Conservation (phyloP, 2,329 filamentous ascomycete genomes). For the Hysterium pulicare region DNA sequence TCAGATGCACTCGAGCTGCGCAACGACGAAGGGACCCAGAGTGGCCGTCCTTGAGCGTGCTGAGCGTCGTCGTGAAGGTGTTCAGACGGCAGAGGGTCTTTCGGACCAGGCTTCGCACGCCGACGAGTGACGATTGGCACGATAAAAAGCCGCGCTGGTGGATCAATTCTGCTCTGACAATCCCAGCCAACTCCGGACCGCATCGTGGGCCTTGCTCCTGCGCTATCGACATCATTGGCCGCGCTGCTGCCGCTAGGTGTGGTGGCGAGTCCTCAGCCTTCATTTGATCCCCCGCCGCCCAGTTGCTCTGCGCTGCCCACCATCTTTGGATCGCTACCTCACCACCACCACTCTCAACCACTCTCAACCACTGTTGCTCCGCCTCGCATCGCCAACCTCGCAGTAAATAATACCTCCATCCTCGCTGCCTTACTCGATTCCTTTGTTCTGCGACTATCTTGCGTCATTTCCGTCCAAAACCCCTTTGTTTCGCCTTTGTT, state of each 20-base stretch:
- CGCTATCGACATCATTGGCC: not conserved
- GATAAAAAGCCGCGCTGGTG: not conserved
- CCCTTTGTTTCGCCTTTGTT: conserved; percentile 22
- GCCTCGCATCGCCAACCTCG: conserved; percentile 6
- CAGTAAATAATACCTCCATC: conserved; percentile 5
- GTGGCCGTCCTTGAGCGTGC: not conserved
- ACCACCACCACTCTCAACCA: not conserved
- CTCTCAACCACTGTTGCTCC: conserved; percentile 1
- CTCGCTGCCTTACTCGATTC: not conserved
- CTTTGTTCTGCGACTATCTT: conserved; percentile 2
- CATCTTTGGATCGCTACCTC: no score
- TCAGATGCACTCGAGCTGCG: no score
- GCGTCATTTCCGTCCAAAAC: conserved; percentile 10
- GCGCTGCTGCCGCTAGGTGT: not conserved
- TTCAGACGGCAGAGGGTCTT: no score
- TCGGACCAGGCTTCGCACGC: no score
- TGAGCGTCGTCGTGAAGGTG: not conserved
- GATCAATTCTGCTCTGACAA: not conserved
- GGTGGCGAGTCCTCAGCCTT: conserved; percentile 2
- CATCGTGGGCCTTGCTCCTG: not conserved
- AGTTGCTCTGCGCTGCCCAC: no score
- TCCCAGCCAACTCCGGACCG: not conserved
- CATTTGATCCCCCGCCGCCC: no score
- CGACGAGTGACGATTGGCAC: not conserved
- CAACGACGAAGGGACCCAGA: not conserved